These are phyloP conservation scores for Polymyxa betae DNA, from an alignment of 208 protist genomes.

Conservation along the genomic window DNA sequence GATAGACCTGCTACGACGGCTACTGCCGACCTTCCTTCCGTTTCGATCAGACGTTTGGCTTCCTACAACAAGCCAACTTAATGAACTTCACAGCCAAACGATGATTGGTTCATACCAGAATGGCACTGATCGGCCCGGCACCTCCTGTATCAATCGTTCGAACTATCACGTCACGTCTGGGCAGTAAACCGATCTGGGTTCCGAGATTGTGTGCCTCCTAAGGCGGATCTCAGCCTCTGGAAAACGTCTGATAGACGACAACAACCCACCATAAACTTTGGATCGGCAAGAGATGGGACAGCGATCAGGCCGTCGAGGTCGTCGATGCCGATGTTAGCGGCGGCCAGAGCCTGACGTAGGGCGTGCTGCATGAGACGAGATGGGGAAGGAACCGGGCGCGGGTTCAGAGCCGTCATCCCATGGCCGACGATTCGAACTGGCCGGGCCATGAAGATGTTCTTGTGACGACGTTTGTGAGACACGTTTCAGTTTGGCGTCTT, in stretches of 20 bases:
- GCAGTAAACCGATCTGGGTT: slow-evolving; percentile 59
- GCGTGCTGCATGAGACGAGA: slow-evolving; percentile 65
- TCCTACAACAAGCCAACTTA: background rate
- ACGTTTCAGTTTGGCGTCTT: too few species aligned
- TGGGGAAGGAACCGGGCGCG: background rate
- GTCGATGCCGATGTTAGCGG: slow-evolving; percentile 71
- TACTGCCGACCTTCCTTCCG: slow-evolving; percentile 50
- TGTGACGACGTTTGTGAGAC: too few species aligned
- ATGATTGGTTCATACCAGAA: slow-evolving; percentile 51
- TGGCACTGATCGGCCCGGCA: slow-evolving; percentile 56
- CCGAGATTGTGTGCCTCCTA: slow-evolving; percentile 60
- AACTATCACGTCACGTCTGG: slow-evolving; percentile 26
- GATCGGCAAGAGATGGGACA: slow-evolving; percentile 77
- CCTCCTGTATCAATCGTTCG: slow-evolving; percentile 65
- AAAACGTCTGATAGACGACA: background rate
- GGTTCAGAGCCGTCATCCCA: slow-evolving; percentile 54
- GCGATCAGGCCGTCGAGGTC: slow-evolving; percentile 79
- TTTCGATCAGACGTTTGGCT: slow-evolving; percentile 53
- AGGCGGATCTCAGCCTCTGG: background rate
- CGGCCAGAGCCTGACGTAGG: slow-evolving; percentile 70
- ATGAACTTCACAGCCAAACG: slow-evolving; percentile 8
- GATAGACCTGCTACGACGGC: slow-evolving; percentile 59
- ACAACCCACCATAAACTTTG: slow-evolving; percentile 60
- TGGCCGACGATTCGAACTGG: slow-evolving; percentile 59
- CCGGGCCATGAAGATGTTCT: background rate